These are phyloP conservation scores for Diaporthe sp. DNA, from an alignment of 2,329 filamentous ascomycete genomes.

Conservation along the genomic window DNA sequence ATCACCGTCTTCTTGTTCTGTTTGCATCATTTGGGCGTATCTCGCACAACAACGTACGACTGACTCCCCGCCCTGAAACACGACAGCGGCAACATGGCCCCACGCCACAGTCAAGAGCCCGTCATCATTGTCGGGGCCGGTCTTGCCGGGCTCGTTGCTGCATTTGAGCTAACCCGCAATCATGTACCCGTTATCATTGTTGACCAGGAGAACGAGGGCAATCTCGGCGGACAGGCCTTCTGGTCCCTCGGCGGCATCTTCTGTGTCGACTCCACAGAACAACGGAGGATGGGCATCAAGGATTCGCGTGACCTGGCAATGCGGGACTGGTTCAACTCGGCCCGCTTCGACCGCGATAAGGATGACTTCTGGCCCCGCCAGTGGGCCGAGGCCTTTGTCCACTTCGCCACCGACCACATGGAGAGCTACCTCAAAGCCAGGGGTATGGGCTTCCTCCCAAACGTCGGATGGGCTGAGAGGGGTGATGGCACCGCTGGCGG, in stretches of 20 bases:
- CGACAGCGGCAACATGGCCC: conserved; percentile 16
- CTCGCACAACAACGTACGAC: background rate
- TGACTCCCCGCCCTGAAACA: background rate
- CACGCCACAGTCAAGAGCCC: conserved; percentile 47
- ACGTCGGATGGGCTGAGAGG: conserved; percentile 73
- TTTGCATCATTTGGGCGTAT: background rate
- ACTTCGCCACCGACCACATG: conserved; percentile 72
- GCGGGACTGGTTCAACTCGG: conserved; percentile 71
- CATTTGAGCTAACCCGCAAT: conserved; percentile 67
- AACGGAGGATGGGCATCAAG: conserved; percentile 70
- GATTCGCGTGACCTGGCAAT: conserved; percentile 70
- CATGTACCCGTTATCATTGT: conserved; percentile 65
- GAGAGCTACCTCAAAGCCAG: conserved; percentile 68
- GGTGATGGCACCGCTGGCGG: conserved; percentile 68
- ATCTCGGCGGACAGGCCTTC: conserved; percentile 73
- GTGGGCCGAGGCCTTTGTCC: conserved; percentile 75
- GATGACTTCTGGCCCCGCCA: conserved; percentile 70
- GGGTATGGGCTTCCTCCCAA: conserved; percentile 66
- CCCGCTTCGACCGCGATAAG: conserved; percentile 68
- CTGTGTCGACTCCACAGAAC: conserved; percentile 68
- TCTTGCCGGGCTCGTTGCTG: conserved; percentile 71
- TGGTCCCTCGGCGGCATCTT: conserved; percentile 75
- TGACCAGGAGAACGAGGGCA: conserved; percentile 70
- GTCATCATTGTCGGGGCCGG: conserved; percentile 71
- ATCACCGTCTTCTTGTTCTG: background rate